phyloP scores from a whole-genome alignment of 768 basidiomycete species.

The Suillus fuscotomentosus region DNA sequence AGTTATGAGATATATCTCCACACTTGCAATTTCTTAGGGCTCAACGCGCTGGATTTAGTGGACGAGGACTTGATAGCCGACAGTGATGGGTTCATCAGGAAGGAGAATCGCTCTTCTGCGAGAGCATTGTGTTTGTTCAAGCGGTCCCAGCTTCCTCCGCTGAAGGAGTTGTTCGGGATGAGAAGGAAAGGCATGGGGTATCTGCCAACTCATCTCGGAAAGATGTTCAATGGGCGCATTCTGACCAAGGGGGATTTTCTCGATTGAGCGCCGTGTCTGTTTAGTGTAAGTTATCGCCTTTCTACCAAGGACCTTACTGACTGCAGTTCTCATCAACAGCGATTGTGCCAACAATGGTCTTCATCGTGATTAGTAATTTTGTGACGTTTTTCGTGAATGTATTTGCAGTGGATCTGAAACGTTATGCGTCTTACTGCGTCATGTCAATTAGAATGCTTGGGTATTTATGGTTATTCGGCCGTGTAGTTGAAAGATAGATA shows the following conservation, averaged over 20 bases:
- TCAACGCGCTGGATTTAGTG: slow-evolving; percentile 20
- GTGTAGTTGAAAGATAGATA: no score
- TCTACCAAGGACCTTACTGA: neutral
- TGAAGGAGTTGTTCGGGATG: slow-evolving; percentile 34
- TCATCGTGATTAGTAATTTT: neutral
- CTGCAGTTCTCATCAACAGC: neutral
- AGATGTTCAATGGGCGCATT: slow-evolving; percentile 30
- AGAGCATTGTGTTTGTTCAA: slow-evolving; percentile 4
- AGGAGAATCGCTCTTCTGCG: slow-evolving; percentile 12
- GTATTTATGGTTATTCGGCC: neutral
- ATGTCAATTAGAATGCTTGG: neutral
- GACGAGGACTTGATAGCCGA: slow-evolving; percentile 8
- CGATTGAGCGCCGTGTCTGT: neutral
- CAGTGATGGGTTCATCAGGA: slow-evolving; percentile 21
- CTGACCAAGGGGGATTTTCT: slow-evolving; percentile 27
- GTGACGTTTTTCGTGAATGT: neutral
- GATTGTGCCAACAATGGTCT: neutral
- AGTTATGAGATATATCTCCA: slow-evolving; percentile 26
- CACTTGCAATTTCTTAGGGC: slow-evolving; percentile 26
- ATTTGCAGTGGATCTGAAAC: neutral
- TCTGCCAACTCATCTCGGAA: slow-evolving; percentile 39
- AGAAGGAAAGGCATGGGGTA: slow-evolving; percentile 40
- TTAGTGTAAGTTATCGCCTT: no score
- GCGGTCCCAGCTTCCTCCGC: slow-evolving; percentile 13
- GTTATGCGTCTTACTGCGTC: neutral